Evolutionary conservation across 2,329 filamentous ascomycete species (phyloP).

Genomic region (Delphinella strobiligena): DNA sequence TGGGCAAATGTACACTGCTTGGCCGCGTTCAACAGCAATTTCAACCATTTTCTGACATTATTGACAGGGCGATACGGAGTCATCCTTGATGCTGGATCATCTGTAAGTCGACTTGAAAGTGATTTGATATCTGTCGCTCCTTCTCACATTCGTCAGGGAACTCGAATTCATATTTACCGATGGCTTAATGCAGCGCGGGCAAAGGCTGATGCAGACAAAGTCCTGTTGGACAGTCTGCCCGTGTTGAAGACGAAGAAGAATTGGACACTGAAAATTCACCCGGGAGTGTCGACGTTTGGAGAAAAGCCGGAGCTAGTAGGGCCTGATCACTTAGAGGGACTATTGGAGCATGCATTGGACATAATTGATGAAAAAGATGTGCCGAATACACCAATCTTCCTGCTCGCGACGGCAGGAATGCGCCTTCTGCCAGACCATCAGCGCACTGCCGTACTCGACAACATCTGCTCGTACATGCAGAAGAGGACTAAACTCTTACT

Average conservation of each 20-base stretch:
- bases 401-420: conserved; percentile 94
- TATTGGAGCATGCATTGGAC: conserved; percentile 71
- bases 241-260: conserved; percentile 71
- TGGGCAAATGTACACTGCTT: conserved; percentile 7
- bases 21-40: background rate
- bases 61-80: conserved; percentile 57
- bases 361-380: conserved; percentile 67
- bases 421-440: conserved; percentile 66
- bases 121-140: conserved; percentile 12
- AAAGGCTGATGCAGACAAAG: conserved; percentile 45
- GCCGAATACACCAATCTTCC: conserved; percentile 77
- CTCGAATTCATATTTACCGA: conserved; percentile 84
- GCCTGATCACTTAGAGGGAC: conserved; percentile 62
- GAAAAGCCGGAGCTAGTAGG: conserved; percentile 65
- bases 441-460: conserved; percentile 58
- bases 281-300: conserved; percentile 87
- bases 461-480: conserved; percentile 73
- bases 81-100: conserved; percentile 94
- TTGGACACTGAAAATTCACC: conserved; percentile 89
- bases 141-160: conserved; percentile 43
- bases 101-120: conserved; percentile 36
- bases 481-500: conserved; percentile 68
- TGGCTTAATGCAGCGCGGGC: conserved; percentile 72
- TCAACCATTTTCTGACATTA: background rate
- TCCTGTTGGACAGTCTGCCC: conserved; percentile 59